Conservation (phyloP, 169 alveolate genomes). For the Ichthyophthirius multifiliis region DNA sequence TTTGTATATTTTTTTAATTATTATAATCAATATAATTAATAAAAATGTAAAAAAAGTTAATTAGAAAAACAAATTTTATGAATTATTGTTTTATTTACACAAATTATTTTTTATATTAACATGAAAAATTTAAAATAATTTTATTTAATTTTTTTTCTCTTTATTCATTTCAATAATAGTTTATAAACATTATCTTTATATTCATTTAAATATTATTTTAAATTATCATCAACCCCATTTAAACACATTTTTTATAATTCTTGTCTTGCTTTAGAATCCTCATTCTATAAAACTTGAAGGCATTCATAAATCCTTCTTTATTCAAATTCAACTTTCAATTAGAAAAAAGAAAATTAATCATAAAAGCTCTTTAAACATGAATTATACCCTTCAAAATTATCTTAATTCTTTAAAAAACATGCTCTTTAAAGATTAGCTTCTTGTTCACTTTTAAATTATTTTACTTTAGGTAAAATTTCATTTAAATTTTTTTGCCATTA, state of each 20-base stretch:
- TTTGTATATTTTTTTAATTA: too few relatives aligned
- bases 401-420: neutral
- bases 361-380: neutral
- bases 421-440: neutral
- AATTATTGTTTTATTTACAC: too few relatives aligned
- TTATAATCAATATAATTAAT: too few relatives aligned
- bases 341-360: neutral
- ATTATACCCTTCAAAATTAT: neutral
- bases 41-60: too few relatives aligned
- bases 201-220: neutral
- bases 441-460: neutral
- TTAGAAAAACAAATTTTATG: too few relatives aligned
- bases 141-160: too few relatives aligned
- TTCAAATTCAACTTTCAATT: neutral
- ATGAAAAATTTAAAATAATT: too few relatives aligned
- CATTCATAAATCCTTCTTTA: slow-evolving; percentile 7
- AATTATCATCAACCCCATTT: neutral
- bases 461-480: neutral
- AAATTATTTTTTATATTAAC: too few relatives aligned
- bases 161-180: neutral
- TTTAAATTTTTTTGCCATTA: neutral
- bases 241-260: slow-evolving; percentile 3
- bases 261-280: neutral
- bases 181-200: neutral
- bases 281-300: neutral